Conservation (phyloP, 2,329 filamentous ascomycete genomes). For the Trichoderma pleuroti region DNA sequence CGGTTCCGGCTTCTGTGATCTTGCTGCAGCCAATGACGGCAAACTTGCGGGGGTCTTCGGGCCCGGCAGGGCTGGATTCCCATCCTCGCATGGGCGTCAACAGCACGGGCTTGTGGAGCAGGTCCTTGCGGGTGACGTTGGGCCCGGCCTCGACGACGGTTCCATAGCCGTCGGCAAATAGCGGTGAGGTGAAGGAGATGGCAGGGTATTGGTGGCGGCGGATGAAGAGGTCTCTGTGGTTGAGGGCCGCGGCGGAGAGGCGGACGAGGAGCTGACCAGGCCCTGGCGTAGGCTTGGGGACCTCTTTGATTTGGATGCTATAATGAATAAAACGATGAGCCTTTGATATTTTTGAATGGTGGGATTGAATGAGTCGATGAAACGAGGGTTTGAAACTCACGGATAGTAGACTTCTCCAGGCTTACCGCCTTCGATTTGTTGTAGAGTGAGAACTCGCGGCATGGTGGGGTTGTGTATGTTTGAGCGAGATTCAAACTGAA, state of each 20-base stretch:
- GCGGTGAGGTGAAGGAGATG: constrained; percentile 71
- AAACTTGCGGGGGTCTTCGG: constrained; percentile 60
- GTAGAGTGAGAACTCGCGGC: constrained; percentile 58
- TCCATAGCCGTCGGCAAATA: constrained; percentile 81
- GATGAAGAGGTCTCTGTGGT: constrained; percentile 94
- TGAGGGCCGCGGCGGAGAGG: constrained; percentile 76
- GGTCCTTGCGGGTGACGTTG: constrained; percentile 35
- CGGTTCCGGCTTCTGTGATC: constrained; percentile 60
- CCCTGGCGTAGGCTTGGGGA: constrained; percentile 60
- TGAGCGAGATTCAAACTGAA: not conserved
- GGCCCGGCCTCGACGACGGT: constrained; percentile 64
- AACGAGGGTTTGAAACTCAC: constrained; percentile 38
- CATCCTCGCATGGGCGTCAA: constrained; percentile 77
- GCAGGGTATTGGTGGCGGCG: constrained; percentile 88
- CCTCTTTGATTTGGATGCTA: constrained; percentile 57
- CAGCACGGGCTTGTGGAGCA: constrained; percentile 66
- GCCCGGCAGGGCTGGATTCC: constrained; percentile 66
- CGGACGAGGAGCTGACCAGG: constrained; percentile 69
- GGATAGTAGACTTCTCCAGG: constrained; percentile 87
- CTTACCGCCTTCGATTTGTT: constrained; percentile 68
- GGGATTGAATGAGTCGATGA: no score
- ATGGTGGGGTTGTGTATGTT: constrained; percentile 32
- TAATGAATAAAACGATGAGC: constrained; percentile 9
- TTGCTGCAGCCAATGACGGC: constrained; percentile 68
- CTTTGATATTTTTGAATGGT: not conserved